These are phyloP conservation scores for Penicillium simplicissimum DNA, from an alignment of 495 filamentous ascomycete genomes.

Conservation along the genomic window DNA sequence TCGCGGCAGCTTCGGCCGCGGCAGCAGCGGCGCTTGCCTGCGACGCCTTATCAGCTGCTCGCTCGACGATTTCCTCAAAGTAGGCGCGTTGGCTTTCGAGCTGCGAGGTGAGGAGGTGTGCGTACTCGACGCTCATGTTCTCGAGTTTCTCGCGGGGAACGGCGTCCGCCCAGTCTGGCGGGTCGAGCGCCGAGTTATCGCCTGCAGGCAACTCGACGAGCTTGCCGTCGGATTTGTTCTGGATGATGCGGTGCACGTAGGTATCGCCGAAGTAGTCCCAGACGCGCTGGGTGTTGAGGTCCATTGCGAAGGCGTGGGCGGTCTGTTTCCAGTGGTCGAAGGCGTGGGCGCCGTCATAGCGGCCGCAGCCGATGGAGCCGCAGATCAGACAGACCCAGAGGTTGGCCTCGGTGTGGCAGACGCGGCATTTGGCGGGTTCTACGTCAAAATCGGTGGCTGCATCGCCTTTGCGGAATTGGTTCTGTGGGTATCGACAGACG, in stretches of 20 bases:
- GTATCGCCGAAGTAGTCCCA: constrained; percentile 97
- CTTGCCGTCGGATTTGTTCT: constrained; percentile 85
- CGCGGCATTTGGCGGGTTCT: constrained; percentile 59
- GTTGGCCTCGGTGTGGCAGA: constrained; percentile 75
- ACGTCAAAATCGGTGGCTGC: constrained; percentile 34
- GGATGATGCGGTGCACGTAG: constrained; percentile 94
- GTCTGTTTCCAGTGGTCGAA: constrained; percentile 92
- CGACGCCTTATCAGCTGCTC: constrained; percentile 87
- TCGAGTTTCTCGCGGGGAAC: constrained; percentile 91
- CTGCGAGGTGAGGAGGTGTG: constrained; percentile 86
- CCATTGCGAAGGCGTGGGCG: constrained; percentile 86
- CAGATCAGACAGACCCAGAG: constrained; percentile 96
- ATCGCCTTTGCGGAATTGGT: constrained; percentile 43
- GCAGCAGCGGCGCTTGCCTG: constrained; percentile 68
- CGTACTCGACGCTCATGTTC: constrained; percentile 88
- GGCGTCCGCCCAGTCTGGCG: constrained; percentile 59
- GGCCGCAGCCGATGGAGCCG: constrained; percentile 87
- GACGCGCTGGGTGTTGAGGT: constrained; percentile 87
- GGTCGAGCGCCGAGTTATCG: constrained; percentile 45
- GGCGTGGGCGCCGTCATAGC: constrained; percentile 91
- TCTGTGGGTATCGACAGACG: constrained; percentile 86
- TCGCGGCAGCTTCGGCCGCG: constrained; percentile 56
- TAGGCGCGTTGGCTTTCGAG: constrained; percentile 90
- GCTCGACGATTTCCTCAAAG: constrained; percentile 90
- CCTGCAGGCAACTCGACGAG: constrained; percentile 75